Evolutionary conservation across 164 flowering plant genomes (phyloP).

Genomic region (Buxus sempervirens): DNA sequence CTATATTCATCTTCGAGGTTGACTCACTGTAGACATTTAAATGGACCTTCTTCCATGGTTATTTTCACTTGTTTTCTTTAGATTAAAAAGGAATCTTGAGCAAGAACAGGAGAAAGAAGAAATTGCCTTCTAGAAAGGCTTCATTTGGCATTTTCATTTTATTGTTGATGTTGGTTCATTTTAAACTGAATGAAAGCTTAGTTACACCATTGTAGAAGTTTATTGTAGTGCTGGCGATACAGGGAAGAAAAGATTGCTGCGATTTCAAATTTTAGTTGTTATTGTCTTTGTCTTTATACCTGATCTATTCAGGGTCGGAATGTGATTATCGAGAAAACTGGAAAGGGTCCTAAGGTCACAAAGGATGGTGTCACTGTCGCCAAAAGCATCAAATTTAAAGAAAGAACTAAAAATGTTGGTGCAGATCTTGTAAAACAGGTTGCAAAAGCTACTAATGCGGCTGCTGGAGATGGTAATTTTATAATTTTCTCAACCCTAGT

Average conservation of each 20-base stretch:
- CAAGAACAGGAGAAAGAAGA: no score
- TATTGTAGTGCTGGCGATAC: not conserved
- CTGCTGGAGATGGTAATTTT: conserved; percentile 85
- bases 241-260: not conserved
- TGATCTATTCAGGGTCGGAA: conserved; percentile 60
- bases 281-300: not conserved
- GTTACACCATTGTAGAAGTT: not conserved
- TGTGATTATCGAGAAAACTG: conserved; percentile 71
- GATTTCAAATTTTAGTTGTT: no score
- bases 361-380: conserved; percentile 97
- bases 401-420: conserved; percentile 77
- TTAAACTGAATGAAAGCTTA: not conserved
- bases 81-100: not conserved
- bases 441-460: conserved; percentile 75
- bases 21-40: no score
- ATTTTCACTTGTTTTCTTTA: no score
- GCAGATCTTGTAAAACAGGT: conserved; percentile 93
- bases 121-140: not conserved
- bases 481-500: not conserved
- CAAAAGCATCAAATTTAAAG: conserved; percentile 70
- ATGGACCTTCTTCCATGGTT: no score
- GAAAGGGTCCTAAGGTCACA: conserved; percentile 66
- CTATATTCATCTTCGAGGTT: no score
- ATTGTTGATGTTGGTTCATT: not conserved
- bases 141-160: not conserved